Conservation (phyloP, 805 yeast genomes). For the Nakazawaea holstii region DNA sequence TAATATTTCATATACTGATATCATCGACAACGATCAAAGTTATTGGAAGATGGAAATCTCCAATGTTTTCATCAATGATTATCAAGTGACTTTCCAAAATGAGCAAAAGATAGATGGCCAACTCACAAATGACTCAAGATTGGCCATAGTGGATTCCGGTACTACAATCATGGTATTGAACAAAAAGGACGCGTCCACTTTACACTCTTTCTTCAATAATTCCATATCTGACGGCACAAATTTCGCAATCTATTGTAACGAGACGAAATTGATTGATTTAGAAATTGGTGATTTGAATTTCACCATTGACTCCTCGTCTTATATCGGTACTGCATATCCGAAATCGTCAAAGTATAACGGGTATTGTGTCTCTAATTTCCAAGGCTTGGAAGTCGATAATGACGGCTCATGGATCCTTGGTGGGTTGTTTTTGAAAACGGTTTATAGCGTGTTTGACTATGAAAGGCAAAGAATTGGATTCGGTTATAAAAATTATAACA, state of each 20-base stretch:
- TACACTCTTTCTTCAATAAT: constrained; percentile 47
- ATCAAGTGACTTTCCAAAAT: constrained; percentile 27
- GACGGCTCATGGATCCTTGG: constrained; percentile 57
- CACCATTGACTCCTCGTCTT: constrained; percentile 36
- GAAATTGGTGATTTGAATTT: constrained; percentile 39
- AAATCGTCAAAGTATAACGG: constrained; percentile 32
- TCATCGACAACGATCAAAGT: constrained; percentile 27
- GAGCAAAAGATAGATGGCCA: constrained; percentile 11
- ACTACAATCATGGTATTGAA: constrained; percentile 59
- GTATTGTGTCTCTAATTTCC: constrained; percentile 60
- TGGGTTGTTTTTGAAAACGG: constrained; percentile 50
- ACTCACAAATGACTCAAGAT: constrained; percentile 22
- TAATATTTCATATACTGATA: constrained; percentile 33
- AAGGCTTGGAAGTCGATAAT: constrained; percentile 40
- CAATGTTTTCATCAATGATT: constrained; percentile 29
- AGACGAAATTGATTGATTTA: constrained; percentile 34
- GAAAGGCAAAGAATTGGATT: constrained; percentile 46
- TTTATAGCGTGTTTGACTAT: constrained; percentile 54
- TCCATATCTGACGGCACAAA: constrained; percentile 57
- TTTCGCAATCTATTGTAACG: constrained; percentile 55
- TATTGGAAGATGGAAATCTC: constrained; percentile 51
- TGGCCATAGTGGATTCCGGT: constrained; percentile 59
- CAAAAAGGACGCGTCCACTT: constrained; percentile 42
- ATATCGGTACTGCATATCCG: constrained; percentile 44
- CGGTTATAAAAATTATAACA: constrained; percentile 35